Evolutionary conservation across 2,329 filamentous ascomycete genomes (phyloP), one percentile per base, ranked within the genome.

Genomic region (Sporothrix euskadiensis): DNA sequence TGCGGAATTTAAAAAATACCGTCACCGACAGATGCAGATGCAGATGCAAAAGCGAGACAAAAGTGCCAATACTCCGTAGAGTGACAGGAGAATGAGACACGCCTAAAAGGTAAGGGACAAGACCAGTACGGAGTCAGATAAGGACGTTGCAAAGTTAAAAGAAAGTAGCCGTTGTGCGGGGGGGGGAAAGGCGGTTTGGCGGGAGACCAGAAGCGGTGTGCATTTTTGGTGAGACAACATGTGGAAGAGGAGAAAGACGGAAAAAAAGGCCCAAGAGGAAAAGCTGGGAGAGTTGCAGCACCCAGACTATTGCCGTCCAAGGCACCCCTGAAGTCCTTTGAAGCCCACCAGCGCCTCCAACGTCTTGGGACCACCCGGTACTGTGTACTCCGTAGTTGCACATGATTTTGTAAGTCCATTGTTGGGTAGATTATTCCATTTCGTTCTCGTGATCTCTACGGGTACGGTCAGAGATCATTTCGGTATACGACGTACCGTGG

Each of bases 41-140:
- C 41, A 44, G 12, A 44, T 44, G 49, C 49, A 54, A 54, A 22
- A 54, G 49, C 49, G 19, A 54, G 49, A 56, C 52, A 56, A 56
- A 56, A 10, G 10, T 26, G 10, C 8, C 52, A 26, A 26, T 49
- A 26, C 26, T 26, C 26, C 26, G 26, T 26, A 26, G 52, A 26
- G 52, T 61, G 30, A 35, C 30, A 61, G 56, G 30, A 61, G 56
- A 35, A 59, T 59, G 56, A 59, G 56, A 59, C 56, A 59, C 4
- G 22, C 56, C 35, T 35, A 35, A 35, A 35, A 35, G 1, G 41
- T 44, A 59, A 35, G 56, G 56, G 56, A 35, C 12, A 59, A 59
- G 26, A 56, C 49, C 22, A 26, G 26, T 26, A 26, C 26, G 26
- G 26, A 7, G 49, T 16, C 7, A 59, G 4, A 35, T 16, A 16